Base-by-base conservation (phyloP, 129 eudicot genomes). In the Lonicera japonica region DNA sequence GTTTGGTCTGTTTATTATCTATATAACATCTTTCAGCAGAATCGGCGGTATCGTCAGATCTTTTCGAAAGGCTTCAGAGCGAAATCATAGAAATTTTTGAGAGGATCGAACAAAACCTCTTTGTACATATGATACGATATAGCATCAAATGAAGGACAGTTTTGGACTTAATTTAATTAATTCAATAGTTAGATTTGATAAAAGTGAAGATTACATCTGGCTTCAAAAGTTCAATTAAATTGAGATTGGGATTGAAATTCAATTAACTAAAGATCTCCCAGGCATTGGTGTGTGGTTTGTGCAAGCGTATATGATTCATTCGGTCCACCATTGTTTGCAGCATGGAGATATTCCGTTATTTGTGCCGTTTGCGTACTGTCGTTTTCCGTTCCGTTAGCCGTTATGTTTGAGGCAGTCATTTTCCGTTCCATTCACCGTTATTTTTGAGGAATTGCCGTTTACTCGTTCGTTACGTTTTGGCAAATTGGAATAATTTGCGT, bases 1-100 rank as follows among this genome's bases (percentile, higher is more conserved):
- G n/a, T n/a, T n/a, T n/a, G n/a, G n/a, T n/a, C n/a, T n/a, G 47
- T 24, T 39, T 68, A 69, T 72, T 65, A 78, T 66, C 25, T 62
- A 38, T 75, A 34, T 69, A 68, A 45, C 63, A 69, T 60, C 61
- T 23, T 68, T 14, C 70, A 76, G 43, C 81, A 79, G 75, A 75
- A 64, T 66, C 9, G 47, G n/a, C n/a, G n/a, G n/a, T n/a, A n/a
- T 19, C 13, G 10, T 21, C 18, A 11, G 17, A 50, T 22, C 29
- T 11, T 3, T 0, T 54, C 19, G 59, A 21, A 54, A 29, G 36
- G 4, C 36, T 29, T 54, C 34, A 17, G 15, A 5, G 8, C 16
- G 64, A 56, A 54, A 12, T 65, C 54, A 10, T 21, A 50, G 71
- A 61, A 65, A 57, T 65, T 39, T 58, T 51, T 36, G 64, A 65